A percentile compares a stretch with the other conserved stretches of the same genome.
phyloP scores from a whole-genome alignment of 1,284 basidiomycete species.

The Inonotus hispidus region DNA sequence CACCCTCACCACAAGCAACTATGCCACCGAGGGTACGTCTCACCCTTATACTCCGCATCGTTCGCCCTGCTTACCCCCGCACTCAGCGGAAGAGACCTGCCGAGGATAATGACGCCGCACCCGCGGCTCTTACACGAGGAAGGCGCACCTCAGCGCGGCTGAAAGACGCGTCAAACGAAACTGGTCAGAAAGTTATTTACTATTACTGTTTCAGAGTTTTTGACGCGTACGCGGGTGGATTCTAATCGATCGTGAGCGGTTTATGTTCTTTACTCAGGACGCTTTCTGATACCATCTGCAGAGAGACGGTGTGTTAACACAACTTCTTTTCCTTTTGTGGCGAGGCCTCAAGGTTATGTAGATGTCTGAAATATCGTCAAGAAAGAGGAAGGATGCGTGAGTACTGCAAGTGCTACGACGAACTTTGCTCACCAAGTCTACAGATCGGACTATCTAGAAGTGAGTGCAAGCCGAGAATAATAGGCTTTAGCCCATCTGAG shows the following conservation, averaged over 20 bases:
- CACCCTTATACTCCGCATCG: neutral
- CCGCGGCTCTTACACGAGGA: neutral
- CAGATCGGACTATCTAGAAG: constrained; percentile 9
- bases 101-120: neutral
- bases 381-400: constrained; percentile 10
- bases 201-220: neutral
- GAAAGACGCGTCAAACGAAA: neutral
- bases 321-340: neutral
- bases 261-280: neutral
- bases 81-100: constrained; percentile 6
- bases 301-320: constrained; percentile 5
- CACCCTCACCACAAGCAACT: neutral
- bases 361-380: neutral
- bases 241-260: neutral
- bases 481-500: neutral
- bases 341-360: neutral
- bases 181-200: neutral
- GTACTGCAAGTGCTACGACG: neutral
- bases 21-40: constrained; percentile 12
- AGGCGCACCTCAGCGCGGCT: constrained; percentile 13
- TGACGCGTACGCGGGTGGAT: neutral
- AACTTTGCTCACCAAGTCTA: neutral
- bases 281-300: neutral
- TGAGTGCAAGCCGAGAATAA: neutral
- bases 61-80: neutral